Evolutionary conservation across 345 rosid species (phyloP).

Genomic region (Ceriops decandra): DNA sequence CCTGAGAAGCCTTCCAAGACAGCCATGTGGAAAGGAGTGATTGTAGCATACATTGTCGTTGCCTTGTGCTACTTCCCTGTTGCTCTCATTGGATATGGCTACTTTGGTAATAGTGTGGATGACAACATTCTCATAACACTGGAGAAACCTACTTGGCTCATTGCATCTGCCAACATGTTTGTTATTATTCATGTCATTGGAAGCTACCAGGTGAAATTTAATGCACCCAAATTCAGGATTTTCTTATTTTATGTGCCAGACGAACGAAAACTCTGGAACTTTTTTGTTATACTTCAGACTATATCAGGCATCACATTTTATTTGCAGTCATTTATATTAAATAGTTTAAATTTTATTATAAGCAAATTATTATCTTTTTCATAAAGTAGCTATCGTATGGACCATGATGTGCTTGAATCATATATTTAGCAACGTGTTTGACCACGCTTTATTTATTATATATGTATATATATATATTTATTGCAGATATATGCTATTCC

Average conservation of each 20-base stretch:
- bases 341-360: too few relatives aligned
- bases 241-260: neutral
- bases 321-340: too few relatives aligned
- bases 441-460: neutral
- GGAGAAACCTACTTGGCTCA: constrained; percentile 64
- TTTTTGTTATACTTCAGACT: too few relatives aligned
- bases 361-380: too few relatives aligned
- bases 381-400: too few relatives aligned
- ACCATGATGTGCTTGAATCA: neutral
- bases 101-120: constrained; percentile 52
- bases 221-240: neutral
- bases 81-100: constrained; percentile 55
- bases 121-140: constrained; percentile 68
- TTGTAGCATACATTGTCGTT: constrained; percentile 60
- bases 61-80: constrained; percentile 86
- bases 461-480: neutral
- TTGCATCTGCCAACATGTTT: constrained; percentile 65
- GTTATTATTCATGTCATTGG: constrained; percentile 82
- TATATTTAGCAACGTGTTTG: neutral
- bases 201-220: constrained; percentile 59
- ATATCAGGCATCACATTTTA: too few relatives aligned
- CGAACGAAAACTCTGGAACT: neutral
- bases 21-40: constrained; percentile 84
- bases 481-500: constrained; percentile 67
- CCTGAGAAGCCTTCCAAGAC: constrained; percentile 75